Base-by-base conservation (phyloP, 768 basidiomycete genomes). In the Suillus bovinus region DNA sequence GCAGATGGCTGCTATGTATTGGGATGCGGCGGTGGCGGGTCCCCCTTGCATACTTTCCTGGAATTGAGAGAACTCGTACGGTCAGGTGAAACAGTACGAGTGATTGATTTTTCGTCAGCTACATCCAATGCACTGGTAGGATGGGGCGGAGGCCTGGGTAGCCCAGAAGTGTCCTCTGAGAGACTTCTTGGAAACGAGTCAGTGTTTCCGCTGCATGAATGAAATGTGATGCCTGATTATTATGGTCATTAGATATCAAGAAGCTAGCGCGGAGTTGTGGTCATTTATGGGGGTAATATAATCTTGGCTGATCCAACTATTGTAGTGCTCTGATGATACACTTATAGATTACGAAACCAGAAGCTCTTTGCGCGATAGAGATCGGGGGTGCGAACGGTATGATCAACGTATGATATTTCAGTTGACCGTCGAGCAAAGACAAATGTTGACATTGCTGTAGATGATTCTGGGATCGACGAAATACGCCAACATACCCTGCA, bases 1-100 rank as follows among this genome's bases (percentile, higher is more conserved):
- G 80, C 84, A 29, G 83, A 85, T 59, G 87, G 87, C 34, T 86
- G 86, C 58, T 84, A 84, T 44, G 77, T 88, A 44, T 76, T 89
- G 2, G 87, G 87, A 0, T 83, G 81, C 20, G 87, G 87, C 3
- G 87, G 87, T 33, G 87, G 87, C 3, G 87, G 87, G 8, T 80
- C 81, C 3, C 83, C 87, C 0, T 80, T 85, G 63, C 80, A 82
- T 20, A 71, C 77, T 2, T 86, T 80, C 66, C 70, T 87, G 4
- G 80, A 80, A 66, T 73, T 80, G 9, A 76, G 84, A 41, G 82
- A 87, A 65, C 76, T 85, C 63, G 71, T 87, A 1, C 77, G 86
- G 5, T 74, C 77, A 27, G 87, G 86, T 6, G 74, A 75, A 6
- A 67, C 67, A 5, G 76, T 85, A 54, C 76, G 78, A 20, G 78